Evolutionary conservation across 2,329 filamentous ascomycete genomes (phyloP).

Genomic region (Pseudogymnoascus pannorum): DNA sequence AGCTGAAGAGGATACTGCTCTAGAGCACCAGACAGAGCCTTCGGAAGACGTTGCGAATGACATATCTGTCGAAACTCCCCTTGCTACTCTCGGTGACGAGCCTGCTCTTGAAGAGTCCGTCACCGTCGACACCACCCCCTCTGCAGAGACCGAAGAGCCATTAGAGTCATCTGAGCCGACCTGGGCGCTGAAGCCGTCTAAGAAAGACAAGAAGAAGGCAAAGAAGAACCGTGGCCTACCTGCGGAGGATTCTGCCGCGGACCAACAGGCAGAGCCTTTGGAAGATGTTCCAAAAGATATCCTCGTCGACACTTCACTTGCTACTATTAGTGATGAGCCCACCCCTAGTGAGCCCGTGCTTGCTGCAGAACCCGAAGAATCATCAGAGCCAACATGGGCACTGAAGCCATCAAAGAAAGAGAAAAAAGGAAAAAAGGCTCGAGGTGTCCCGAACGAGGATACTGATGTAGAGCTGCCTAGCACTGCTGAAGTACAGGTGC

Average conservation of each 20-base stretch:
- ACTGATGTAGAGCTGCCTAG: neutral
- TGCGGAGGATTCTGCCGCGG: neutral
- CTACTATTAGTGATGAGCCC: neutral
- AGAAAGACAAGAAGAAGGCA: slow-evolving; percentile 11
- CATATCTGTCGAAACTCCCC: neutral
- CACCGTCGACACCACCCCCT: neutral
- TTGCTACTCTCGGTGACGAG: neutral
- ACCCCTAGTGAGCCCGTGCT: neutral
- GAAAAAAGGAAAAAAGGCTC: neutral
- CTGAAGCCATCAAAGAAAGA: slow-evolving; percentile 4
- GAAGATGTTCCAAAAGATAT: neutral
- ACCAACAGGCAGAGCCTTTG: neutral
- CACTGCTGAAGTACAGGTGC: neutral
- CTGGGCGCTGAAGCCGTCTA: neutral
- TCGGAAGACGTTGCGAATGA: neutral
- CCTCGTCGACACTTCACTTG: neutral
- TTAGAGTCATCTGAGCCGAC: slow-evolving; percentile 9
- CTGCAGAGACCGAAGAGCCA: slow-evolving; percentile 19
- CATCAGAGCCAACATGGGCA: slow-evolving; percentile 12
- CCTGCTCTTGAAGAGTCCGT: neutral
- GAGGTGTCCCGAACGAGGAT: neutral
- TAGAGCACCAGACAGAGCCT: neutral
- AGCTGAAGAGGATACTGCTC: neutral
- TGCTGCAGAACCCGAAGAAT: slow-evolving; percentile 22
- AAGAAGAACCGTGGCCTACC: neutral